Evolutionary conservation across 2,329 filamentous ascomycete genomes (phyloP).

Genomic region (Geoglossum cookeanum): DNA sequence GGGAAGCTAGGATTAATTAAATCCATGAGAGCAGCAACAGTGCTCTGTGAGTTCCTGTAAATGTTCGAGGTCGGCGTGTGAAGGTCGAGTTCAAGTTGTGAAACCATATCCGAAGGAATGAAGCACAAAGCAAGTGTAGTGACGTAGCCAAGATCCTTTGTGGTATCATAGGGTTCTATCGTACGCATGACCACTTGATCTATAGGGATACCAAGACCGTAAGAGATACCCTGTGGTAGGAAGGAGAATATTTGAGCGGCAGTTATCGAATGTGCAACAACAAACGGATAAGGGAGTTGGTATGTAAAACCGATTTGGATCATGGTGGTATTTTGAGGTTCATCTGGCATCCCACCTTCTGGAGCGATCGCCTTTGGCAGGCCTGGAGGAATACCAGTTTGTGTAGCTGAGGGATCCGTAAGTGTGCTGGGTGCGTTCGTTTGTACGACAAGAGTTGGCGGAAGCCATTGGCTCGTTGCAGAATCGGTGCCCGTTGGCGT

Average conservation of each 20-base stretch:
- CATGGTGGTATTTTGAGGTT: constrained; percentile 45
- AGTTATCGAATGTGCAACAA: constrained; percentile 50
- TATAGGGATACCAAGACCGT: constrained; percentile 33
- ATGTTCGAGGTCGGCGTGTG: constrained; percentile 51
- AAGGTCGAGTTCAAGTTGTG: constrained; percentile 48
- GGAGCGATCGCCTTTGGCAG: constrained; percentile 63
- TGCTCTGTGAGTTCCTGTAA: constrained; percentile 48
- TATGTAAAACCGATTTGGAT: constrained; percentile 76
- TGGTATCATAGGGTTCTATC: constrained; percentile 61
- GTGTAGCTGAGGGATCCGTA: constrained; percentile 21
- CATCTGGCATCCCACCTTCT: constrained; percentile 32
- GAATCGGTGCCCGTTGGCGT: constrained; percentile 27
- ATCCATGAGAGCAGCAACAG: constrained; percentile 53
- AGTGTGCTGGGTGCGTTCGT: constrained; percentile 24
- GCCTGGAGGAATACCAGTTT: constrained; percentile 39
- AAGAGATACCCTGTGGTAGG: constrained; percentile 50
- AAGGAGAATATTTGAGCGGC: constrained; percentile 71
- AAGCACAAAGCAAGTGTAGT: constrained; percentile 63
- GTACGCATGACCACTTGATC: constrained; percentile 45
- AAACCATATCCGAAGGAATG: constrained; percentile 52
- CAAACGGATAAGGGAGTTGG: constrained; percentile 67
- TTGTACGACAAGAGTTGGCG: constrained; percentile 42
- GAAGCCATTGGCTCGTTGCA: constrained; percentile 29
- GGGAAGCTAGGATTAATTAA: constrained; percentile 75
- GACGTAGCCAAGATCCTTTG: constrained; percentile 49